Percentiles rank a stretch among this genome's conserved stretches.
Evolutionary conservation across 495 filamentous ascomycete species (phyloP).

Genomic region (Astrocystis sublimbata): DNA sequence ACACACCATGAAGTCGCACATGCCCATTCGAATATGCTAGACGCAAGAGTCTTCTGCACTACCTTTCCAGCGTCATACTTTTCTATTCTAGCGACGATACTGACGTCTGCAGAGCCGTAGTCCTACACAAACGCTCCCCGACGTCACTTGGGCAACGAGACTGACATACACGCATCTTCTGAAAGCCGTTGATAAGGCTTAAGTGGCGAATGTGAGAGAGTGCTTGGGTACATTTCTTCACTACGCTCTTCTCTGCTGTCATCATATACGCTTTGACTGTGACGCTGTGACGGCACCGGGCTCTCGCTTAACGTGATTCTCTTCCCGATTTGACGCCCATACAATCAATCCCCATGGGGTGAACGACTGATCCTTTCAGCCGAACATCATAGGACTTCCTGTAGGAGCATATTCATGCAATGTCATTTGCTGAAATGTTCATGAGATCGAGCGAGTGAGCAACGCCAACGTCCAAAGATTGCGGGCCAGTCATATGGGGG

Average conservation of each 20-base stretch:
- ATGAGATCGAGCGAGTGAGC: background rate
- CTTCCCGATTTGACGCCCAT: background rate
- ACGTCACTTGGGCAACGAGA: background rate
- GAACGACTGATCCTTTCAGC: background rate
- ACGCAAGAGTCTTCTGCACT: background rate
- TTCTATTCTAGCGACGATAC: background rate
- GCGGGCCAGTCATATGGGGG: background rate
- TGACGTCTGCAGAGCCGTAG: background rate
- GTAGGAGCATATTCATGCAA: background rate
- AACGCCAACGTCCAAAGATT: background rate
- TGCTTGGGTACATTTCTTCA: too few species aligned
- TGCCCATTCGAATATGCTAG: background rate
- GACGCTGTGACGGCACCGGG: background rate
- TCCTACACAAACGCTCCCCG: background rate
- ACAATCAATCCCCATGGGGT: background rate
- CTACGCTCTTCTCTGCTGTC: background rate
- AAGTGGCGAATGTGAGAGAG: background rate
- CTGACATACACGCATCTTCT: background rate
- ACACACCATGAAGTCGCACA: background rate
- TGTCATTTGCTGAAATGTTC: background rate
- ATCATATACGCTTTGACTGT: background rate
- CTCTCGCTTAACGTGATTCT: background rate
- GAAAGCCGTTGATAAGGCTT: background rate
- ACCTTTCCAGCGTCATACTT: background rate
- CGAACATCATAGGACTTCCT: background rate